Percentiles rank a stretch among this genome's conserved stretches.
These are phyloP conservation scores for Hypoxylon sp. DNA, from an alignment of 2,329 filamentous ascomycete genomes.

Conservation along the genomic window DNA sequence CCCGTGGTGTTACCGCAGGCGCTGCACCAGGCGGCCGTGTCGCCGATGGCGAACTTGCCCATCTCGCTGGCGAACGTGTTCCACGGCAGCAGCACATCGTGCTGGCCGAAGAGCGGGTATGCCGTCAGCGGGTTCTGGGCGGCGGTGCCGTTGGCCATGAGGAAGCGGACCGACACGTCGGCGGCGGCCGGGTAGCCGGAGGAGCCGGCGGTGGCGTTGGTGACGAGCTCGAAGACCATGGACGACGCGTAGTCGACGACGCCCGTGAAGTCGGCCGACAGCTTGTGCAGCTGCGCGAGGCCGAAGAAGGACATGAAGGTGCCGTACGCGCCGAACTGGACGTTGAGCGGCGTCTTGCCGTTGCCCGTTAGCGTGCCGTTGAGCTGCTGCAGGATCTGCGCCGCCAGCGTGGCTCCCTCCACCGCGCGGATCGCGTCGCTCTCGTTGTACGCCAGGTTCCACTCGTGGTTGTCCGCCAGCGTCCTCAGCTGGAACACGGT, in stretches of 20 bases:
- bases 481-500: slow-evolving; percentile 70
- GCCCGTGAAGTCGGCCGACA: slow-evolving; percentile 71
- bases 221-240: slow-evolving; percentile 79
- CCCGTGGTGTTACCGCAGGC: slow-evolving; percentile 77
- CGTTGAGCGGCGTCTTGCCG: slow-evolving; percentile 51
- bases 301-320: slow-evolving; percentile 71
- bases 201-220: slow-evolving; percentile 55
- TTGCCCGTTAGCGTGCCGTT: slow-evolving; percentile 57
- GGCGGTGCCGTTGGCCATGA: slow-evolving; percentile 67
- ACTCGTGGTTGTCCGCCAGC: slow-evolving; percentile 84
- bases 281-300: slow-evolving; percentile 59
- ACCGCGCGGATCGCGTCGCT: slow-evolving; percentile 71
- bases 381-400: slow-evolving; percentile 61
- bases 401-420: slow-evolving; percentile 64
- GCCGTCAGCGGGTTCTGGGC: slow-evolving; percentile 57
- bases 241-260: slow-evolving; percentile 84
- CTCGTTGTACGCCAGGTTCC: slow-evolving; percentile 80
- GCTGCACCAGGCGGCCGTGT: slow-evolving; percentile 73
- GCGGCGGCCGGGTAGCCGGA: slow-evolving; percentile 56
- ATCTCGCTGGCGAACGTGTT: slow-evolving; percentile 70
- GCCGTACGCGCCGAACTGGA: slow-evolving; percentile 69
- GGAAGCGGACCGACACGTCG: slow-evolving; percentile 66
- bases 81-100: slow-evolving; percentile 68
- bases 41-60: slow-evolving; percentile 70
- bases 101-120: slow-evolving; percentile 68